Evolutionary conservation across 2,329 filamentous ascomycete genomes (phyloP).

Genomic region (Talaromyces atroroseus): DNA sequence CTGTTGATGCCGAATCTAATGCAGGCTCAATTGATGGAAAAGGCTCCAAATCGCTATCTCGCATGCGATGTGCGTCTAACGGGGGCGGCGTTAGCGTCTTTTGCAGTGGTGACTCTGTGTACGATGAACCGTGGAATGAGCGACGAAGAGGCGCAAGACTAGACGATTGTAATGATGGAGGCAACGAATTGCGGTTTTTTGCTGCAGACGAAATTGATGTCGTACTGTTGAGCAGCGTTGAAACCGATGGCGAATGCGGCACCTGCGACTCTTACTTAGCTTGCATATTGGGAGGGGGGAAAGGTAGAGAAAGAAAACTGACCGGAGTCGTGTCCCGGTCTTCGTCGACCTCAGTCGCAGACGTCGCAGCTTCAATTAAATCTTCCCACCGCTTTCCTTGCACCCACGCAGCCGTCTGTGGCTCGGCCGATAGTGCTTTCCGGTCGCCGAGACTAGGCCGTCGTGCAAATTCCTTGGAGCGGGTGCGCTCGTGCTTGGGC

Average conservation of each 20-base stretch:
- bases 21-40: slow-evolving; percentile 86
- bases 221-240: slow-evolving; percentile 33
- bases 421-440: slow-evolving; percentile 83
- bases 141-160: slow-evolving; percentile 37
- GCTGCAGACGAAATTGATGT: slow-evolving; percentile 35
- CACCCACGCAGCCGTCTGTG: slow-evolving; percentile 62
- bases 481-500: slow-evolving; percentile 73
- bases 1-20: slow-evolving; percentile 50
- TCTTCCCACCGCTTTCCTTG: slow-evolving; percentile 94
- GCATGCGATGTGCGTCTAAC: slow-evolving; percentile 49
- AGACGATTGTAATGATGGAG: slow-evolving; percentile 52
- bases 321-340: slow-evolving; percentile 82
- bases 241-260: slow-evolving; percentile 36
- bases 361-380: slow-evolving; percentile 88
- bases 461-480: slow-evolving; percentile 68
- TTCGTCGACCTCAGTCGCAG: slow-evolving; percentile 83
- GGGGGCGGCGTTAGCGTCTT: slow-evolving; percentile 81
- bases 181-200: slow-evolving; percentile 56
- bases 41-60: slow-evolving; percentile 61
- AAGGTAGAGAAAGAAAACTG: slow-evolving; percentile 40
- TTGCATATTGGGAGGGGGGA: slow-evolving; percentile 6
- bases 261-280: slow-evolving; percentile 22
- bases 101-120: slow-evolving; percentile 85
- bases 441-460: slow-evolving; percentile 68
- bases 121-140: slow-evolving; percentile 47